Percentiles rank a stretch among this genome's conserved stretches.
phyloP scores from a whole-genome alignment of 371 early-diverging fungal genomes.

The Syncephalastrum contaminatum region DNA sequence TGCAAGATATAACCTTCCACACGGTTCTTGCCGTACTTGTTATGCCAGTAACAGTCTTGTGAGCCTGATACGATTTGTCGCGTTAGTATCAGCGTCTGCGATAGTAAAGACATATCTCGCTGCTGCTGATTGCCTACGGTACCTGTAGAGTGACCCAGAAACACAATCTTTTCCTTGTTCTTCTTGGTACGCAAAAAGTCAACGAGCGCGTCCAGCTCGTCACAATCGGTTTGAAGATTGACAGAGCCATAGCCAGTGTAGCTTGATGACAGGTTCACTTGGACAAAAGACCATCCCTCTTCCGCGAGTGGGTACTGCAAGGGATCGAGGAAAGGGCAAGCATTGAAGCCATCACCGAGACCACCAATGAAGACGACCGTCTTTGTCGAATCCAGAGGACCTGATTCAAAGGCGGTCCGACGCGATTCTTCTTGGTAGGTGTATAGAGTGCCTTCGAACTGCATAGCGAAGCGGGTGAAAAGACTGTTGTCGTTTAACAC shows the following conservation, averaged over 20 bases:
- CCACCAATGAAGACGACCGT: slow-evolving; percentile 51
- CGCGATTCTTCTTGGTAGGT: slow-evolving; percentile 21
- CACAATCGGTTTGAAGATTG: slow-evolving; percentile 37
- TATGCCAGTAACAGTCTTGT: slow-evolving; percentile 51
- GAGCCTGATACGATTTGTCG: slow-evolving; percentile 23
- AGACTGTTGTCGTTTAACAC: no score
- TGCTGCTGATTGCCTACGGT: background rate
- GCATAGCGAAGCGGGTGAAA: slow-evolving; percentile 1
- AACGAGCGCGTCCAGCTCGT: slow-evolving; percentile 45
- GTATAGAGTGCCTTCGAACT: slow-evolving; percentile 14
- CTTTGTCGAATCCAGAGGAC: slow-evolving; percentile 25
- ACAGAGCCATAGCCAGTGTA: slow-evolving; percentile 50
- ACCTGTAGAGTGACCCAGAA: slow-evolving; percentile 58
- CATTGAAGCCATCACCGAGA: slow-evolving; percentile 49
- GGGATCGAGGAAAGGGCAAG: slow-evolving; percentile 40
- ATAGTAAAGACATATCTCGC: background rate
- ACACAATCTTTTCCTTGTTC: slow-evolving; percentile 38
- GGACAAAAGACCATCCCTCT: slow-evolving; percentile 42
- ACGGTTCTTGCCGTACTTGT: slow-evolving; percentile 34
- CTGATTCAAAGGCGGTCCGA: slow-evolving; percentile 50
- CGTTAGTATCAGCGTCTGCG: background rate
- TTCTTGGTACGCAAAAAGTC: slow-evolving; percentile 27
- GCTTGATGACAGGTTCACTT: slow-evolving; percentile 50
- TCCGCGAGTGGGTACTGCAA: slow-evolving; percentile 25
- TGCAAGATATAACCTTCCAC: slow-evolving; percentile 49